Conservation (phyloP, 2,329 filamentous ascomycete genomes). For the Diaporthe batatas region DNA sequence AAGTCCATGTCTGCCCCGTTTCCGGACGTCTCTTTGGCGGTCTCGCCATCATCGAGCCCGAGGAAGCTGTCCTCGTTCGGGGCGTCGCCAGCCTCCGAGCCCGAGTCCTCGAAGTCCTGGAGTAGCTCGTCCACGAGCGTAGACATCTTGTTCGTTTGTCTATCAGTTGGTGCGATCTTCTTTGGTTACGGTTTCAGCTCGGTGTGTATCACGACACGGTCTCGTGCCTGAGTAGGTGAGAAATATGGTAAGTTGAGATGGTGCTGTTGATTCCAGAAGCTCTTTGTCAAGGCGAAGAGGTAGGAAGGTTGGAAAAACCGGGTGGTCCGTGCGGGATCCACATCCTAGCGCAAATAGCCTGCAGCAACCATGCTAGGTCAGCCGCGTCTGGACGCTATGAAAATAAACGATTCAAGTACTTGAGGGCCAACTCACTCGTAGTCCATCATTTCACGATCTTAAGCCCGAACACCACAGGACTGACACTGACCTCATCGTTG, state of each 20-base stretch:
- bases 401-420: constrained; percentile 30
- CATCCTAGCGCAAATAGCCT: constrained; percentile 13
- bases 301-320: constrained; percentile 9
- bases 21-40: constrained; percentile 53
- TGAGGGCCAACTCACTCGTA: constrained; percentile 25
- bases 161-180: not conserved
- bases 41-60: constrained; percentile 58
- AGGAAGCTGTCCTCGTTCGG: constrained; percentile 63
- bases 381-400: constrained; percentile 5
- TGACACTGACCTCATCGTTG: not conserved
- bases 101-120: constrained; percentile 90
- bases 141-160: constrained; percentile 72
- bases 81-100: constrained; percentile 78
- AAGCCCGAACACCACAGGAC: not conserved
- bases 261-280: constrained; percentile 3
- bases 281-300: constrained; percentile 21
- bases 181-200: not conserved
- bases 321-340: constrained; percentile 33
- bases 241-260: not conserved
- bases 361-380: constrained; percentile 29
- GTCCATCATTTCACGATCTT: not conserved
- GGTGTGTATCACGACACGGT: not conserved
- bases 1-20: constrained; percentile 66
- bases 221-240: not conserved
- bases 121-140: constrained; percentile 93